Evolutionary conservation across 2,329 filamentous ascomycete species (phyloP).

Genomic region (Pochonia chlamydosporia): DNA sequence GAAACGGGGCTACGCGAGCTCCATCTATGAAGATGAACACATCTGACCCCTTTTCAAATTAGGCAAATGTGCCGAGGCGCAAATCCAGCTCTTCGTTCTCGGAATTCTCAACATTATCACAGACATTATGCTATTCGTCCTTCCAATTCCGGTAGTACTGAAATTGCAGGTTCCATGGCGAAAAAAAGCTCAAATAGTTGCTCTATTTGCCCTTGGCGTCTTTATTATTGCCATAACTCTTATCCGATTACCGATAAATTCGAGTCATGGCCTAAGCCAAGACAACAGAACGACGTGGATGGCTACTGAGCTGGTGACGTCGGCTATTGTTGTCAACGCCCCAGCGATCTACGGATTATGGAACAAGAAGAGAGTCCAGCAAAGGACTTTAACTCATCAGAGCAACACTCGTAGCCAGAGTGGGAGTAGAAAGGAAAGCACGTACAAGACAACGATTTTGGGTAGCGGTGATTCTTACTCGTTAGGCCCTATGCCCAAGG

Average conservation of each 20-base stretch:
- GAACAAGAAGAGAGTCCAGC: constrained; percentile 21
- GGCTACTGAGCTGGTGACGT: constrained; percentile 28
- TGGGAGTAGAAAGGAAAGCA: no score
- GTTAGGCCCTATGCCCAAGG: no score
- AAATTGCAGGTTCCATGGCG: constrained; percentile 20
- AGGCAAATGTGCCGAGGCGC: constrained; percentile 22
- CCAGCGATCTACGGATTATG: constrained; percentile 30
- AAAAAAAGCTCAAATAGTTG: constrained; percentile 25
- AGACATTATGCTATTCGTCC: constrained; percentile 20
- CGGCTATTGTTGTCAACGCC: constrained; percentile 29
- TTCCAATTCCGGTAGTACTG: constrained; percentile 21
- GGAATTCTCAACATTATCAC: constrained; percentile 28
- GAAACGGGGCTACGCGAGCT: no score
- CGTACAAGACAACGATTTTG: no score
- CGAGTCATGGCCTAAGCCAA: constrained; percentile 27
- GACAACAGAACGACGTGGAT: constrained; percentile 31
- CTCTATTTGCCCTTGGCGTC: constrained; percentile 29
- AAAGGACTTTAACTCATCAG: no score
- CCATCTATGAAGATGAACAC: no score
- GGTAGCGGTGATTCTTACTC: no score
- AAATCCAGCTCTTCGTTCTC: constrained; percentile 25
- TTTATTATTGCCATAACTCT: constrained; percentile 34
- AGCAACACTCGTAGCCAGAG: no score
- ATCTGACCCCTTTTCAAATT: no score
- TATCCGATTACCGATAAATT: constrained; percentile 31